phyloP scores from a whole-genome alignment of 768 basidiomycete genomes.

The Dacryopinax spathularia region DNA sequence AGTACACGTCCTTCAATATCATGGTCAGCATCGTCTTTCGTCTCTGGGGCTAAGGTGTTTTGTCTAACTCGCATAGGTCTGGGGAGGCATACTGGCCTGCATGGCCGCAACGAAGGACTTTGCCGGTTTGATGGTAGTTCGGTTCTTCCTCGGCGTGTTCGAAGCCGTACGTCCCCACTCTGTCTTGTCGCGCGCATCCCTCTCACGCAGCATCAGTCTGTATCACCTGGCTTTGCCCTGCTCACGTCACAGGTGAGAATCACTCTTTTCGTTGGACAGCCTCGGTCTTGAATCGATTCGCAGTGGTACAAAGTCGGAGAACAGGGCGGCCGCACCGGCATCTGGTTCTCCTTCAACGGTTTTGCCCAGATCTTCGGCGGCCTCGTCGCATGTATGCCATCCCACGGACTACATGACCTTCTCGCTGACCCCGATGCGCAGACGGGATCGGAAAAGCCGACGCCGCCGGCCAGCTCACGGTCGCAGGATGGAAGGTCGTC shows the following conservation, averaged over 20 bases:
- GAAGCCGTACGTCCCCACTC: constrained; percentile 35
- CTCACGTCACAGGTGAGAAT: not conserved
- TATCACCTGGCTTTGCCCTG: not conserved
- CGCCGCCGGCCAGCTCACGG: not conserved
- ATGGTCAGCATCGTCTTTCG: constrained; percentile 15
- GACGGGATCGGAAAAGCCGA: not conserved
- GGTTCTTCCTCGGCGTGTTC: constrained; percentile 36
- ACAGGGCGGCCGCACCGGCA: not conserved
- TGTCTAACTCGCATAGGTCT: constrained; percentile 25
- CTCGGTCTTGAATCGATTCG: too few relatives aligned
- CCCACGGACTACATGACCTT: not conserved
- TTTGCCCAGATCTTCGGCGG: not conserved
- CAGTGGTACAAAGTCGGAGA: not conserved
- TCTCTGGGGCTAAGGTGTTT: not conserved
- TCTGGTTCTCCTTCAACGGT: constrained; percentile 1
- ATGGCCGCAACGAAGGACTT: constrained; percentile 37
- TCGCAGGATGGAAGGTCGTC: not conserved
- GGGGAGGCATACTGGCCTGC: constrained; percentile 37
- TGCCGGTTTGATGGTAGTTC: constrained; percentile 30
- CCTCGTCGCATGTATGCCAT: not conserved
- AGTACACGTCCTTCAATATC: constrained; percentile 32
- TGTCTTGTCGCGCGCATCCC: not conserved
- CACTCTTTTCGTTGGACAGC: too few relatives aligned
- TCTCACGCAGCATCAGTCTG: not conserved
- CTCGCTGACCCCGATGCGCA: not conserved